Evolutionary conservation across 2,329 filamentous ascomycete genomes (phyloP).

Genomic region (Diaporthe citri): DNA sequence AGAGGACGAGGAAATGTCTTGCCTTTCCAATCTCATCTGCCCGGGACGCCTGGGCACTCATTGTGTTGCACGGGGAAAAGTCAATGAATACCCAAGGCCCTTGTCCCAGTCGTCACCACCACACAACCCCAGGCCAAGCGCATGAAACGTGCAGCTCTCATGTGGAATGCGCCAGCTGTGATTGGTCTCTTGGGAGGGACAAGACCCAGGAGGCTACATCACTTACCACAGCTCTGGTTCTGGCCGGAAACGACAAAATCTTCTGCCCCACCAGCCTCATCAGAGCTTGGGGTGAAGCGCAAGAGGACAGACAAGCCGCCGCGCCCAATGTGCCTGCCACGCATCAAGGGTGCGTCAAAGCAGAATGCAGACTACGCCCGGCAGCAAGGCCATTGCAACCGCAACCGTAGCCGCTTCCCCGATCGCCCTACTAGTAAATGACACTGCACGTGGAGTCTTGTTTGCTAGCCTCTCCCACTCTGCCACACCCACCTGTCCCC

Average conservation of each 20-base stretch:
- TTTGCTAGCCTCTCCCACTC: not conserved
- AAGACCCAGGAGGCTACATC: conserved; percentile 30
- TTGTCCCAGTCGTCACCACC: conserved; percentile 29
- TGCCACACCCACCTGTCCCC: not conserved
- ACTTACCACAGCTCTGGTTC: conserved; percentile 33
- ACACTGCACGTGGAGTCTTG: conserved; percentile 3
- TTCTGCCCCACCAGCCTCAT: conserved; percentile 24
- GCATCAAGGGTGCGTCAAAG: not conserved
- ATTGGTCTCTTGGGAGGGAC: conserved; percentile 12
- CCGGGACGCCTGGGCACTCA: conserved; percentile 13
- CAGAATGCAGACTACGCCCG: not conserved
- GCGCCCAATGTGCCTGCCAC: conserved; percentile 10
- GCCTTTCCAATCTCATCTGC: not conserved
- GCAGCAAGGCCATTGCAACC: not conserved
- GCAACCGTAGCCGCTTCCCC: conserved; percentile 6
- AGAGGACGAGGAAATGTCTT: not conserved
- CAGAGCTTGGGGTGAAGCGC: not conserved
- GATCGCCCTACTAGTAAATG: conserved; percentile 1
- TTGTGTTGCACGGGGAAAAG: not conserved
- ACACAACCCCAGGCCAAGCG: conserved; percentile 20
- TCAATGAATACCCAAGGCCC: conserved; percentile 12
- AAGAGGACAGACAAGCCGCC: not conserved
- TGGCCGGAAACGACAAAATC: conserved; percentile 27
- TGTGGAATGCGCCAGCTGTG: conserved; percentile 18
- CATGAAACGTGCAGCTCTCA: conserved; percentile 34